Evolutionary conservation across 257 asterid genomes (phyloP), one percentile per base, ranked within the genome.

Genomic region (Rhazya stricta): DNA sequence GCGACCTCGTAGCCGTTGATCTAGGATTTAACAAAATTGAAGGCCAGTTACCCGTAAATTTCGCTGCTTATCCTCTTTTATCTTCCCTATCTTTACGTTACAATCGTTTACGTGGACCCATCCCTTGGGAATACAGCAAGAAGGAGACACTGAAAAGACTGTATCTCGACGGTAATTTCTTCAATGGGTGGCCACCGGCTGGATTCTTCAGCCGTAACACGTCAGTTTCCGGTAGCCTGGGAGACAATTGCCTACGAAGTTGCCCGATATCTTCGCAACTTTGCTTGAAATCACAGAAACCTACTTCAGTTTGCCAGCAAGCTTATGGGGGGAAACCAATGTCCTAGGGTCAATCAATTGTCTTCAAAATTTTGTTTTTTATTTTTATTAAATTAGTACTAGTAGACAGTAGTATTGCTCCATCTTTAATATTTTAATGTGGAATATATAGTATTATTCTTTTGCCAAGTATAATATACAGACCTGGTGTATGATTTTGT

Each of bases 211-310:
- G 83, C 74, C 86, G 86, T 54, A 63, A 54, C 6, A 61, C 70
- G 50, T 30, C 86, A 50, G 86, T 89, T 30, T 78, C 91, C 75
- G 97, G 98, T 11, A 91, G 96, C 72, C 70, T 94, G 29, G 97
- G 98, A 29, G 98, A 91, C 79, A 94, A 94, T 68, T 94, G 98
- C 77, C 77, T 94, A 72, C 83, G 75, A 76, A 82, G 54, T 41
- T 94, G 98, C 76, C 98, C 97, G 81, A 73, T 37, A 15, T 75
- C 85, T 46, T 94, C 98, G 93, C 88, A 79, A 62, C 97, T 91
- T 73, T 91, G 98, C 89, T 82, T 78, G 78, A 91, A 91, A 80
- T 81, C 93, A 70, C 98, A 94, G 91, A 94, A 94, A 81, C 90
- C 97, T 9, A 85, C 79, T 54, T 82, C 92, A 51, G 79, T 90